Evolutionary conservation across 2,329 filamentous ascomycete species (phyloP).

Genomic region (Arthroderma sp.): DNA sequence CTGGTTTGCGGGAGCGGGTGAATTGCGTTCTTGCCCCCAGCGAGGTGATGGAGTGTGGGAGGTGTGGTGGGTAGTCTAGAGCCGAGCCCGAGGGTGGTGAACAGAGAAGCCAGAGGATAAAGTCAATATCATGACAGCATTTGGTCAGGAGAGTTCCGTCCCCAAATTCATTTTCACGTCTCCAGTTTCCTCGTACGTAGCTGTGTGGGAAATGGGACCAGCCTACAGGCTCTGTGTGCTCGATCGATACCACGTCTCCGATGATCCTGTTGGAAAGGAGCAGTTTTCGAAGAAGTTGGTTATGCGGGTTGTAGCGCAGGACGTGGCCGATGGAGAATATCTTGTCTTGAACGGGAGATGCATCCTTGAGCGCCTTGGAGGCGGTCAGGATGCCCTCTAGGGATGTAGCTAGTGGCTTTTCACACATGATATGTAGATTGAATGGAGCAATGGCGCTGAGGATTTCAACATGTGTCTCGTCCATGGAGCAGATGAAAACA

Average conservation of each 20-base stretch:
- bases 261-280: constrained; percentile 62
- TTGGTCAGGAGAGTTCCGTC: constrained; percentile 75
- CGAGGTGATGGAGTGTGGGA: constrained; percentile 64
- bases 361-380: constrained; percentile 28
- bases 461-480: constrained; percentile 77
- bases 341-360: constrained; percentile 16
- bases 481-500: constrained; percentile 62
- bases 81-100: constrained; percentile 45
- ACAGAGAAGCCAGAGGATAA: constrained; percentile 80
- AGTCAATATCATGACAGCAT: constrained; percentile 90
- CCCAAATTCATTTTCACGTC: constrained; percentile 61
- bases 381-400: constrained; percentile 67
- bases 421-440: constrained; percentile 75
- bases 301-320: constrained; percentile 83
- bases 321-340: constrained; percentile 93
- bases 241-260: constrained; percentile 71
- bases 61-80: constrained; percentile 43
- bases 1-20: constrained; percentile 60
- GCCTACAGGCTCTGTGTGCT: constrained; percentile 88
- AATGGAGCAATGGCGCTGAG: constrained; percentile 57
- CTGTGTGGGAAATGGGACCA: constrained; percentile 93
- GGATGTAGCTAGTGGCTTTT: constrained; percentile 81
- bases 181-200: constrained; percentile 88
- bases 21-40: constrained; percentile 68
- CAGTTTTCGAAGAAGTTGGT: constrained; percentile 67